Evolutionary conservation across 495 filamentous ascomycete genomes (phyloP).

Genomic region (Echria macrotheca): DNA sequence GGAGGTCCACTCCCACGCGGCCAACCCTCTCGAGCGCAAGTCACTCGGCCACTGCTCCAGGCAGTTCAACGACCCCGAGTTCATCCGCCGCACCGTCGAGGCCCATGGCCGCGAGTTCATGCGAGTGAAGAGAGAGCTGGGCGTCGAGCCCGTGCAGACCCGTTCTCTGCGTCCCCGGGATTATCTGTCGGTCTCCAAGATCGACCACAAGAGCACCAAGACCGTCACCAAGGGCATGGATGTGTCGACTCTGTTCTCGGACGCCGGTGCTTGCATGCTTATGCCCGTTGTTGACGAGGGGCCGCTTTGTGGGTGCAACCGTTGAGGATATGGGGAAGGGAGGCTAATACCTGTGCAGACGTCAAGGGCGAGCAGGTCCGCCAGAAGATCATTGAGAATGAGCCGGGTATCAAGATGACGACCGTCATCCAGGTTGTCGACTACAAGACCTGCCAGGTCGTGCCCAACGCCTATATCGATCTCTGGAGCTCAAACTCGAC

Average conservation of each 20-base stretch:
- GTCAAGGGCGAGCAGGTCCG: constrained; percentile 44
- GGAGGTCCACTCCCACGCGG: constrained; percentile 20
- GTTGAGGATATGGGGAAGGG: constrained; percentile 4
- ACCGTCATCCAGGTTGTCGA: constrained; percentile 60
- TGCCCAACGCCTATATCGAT: constrained; percentile 55
- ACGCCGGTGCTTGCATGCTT: constrained; percentile 51
- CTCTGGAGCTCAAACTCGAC: constrained; percentile 50
- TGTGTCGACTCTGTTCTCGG: constrained; percentile 45
- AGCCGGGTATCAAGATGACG: constrained; percentile 52
- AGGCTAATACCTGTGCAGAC: constrained; percentile 21
- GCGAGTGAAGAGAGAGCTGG: constrained; percentile 17
- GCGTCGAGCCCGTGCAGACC: constrained; percentile 13
- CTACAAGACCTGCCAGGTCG: constrained; percentile 52
- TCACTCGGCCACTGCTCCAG: constrained; percentile 28
- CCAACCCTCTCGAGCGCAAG: constrained; percentile 24
- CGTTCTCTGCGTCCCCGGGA: constrained; percentile 21
- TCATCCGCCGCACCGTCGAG: constrained; percentile 26
- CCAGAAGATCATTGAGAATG: constrained; percentile 47
- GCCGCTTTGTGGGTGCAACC: constrained; percentile 42
- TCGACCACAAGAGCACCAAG: constrained; percentile 54
- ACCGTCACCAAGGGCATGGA: constrained; percentile 44
- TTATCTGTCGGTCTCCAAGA: constrained; percentile 26
- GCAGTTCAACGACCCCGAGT: constrained; percentile 25
- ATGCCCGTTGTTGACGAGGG: constrained; percentile 53
- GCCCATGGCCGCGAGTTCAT: constrained; percentile 24